These are phyloP conservation scores for Cicer pinnatifidum DNA, from an alignment of 306 rosid species.

Conservation along the genomic window DNA sequence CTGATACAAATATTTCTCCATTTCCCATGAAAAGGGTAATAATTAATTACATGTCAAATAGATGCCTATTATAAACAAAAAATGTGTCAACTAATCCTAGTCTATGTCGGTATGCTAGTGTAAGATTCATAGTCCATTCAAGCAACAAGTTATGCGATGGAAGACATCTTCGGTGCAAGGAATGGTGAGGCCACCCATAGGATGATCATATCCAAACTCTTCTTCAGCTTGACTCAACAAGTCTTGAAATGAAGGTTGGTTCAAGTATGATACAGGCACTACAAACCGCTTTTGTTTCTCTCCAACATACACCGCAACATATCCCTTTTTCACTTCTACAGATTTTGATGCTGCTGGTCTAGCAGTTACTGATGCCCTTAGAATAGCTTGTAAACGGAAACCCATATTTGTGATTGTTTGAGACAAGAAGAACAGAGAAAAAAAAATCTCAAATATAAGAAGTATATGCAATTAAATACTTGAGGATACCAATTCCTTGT, in stretches of 20 bases:
- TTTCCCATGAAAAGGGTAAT: no score
- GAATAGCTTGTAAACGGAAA: slow-evolving; percentile 33
- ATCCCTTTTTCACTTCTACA: slow-evolving; percentile 34
- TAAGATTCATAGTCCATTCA: neutral
- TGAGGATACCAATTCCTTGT: slow-evolving; percentile 26
- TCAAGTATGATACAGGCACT: slow-evolving; percentile 29
- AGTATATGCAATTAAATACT: neutral
- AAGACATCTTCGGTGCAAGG: slow-evolving; percentile 15
- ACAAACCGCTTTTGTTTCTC: slow-evolving; percentile 31
- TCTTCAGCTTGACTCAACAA: slow-evolving; percentile 35
- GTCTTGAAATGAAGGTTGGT: slow-evolving; percentile 31
- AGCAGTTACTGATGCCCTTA: slow-evolving; percentile 7
- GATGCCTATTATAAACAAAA: no score
- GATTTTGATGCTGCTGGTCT: slow-evolving; percentile 4
- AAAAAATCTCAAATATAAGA: neutral
- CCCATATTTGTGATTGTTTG: slow-evolving; percentile 33
- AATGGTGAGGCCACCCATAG: slow-evolving; percentile 43
- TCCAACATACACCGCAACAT: slow-evolving; percentile 42
- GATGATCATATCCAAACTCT: slow-evolving; percentile 33
- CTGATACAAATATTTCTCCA: no score
- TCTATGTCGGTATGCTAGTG: neutral
- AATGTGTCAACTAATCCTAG: no score
- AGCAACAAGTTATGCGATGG: neutral
- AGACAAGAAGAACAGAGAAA: neutral
- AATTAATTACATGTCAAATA: no score